A percentile compares a stretch with the other conserved stretches of the same genome.
These are phyloP conservation scores for Colletotrichum acutatum DNA, from an alignment of 2,329 filamentous ascomycete genomes.

Conservation along the genomic window DNA sequence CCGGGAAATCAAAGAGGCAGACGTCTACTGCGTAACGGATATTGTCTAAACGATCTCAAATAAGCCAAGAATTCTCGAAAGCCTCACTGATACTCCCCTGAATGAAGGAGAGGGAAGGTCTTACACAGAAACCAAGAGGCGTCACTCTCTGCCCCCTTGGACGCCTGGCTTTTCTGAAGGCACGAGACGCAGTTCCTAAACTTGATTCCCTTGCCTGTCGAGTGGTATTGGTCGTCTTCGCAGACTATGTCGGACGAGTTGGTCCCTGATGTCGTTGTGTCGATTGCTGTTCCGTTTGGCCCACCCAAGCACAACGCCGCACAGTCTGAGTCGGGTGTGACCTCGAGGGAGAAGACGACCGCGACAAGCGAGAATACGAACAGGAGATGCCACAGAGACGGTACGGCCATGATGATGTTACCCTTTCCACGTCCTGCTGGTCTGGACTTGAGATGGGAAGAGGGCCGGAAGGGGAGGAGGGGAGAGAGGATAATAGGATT, in stretches of 20 bases:
- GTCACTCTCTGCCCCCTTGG: conserved; percentile 53
- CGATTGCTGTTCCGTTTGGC: conserved; percentile 44
- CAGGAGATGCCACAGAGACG: neutral
- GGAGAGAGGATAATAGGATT: neutral
- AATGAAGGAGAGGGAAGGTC: conserved; percentile 26
- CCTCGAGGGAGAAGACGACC: conserved; percentile 49
- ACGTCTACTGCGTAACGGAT: conserved; percentile 59
- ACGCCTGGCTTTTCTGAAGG: conserved; percentile 56
- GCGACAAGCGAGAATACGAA: conserved; percentile 35
- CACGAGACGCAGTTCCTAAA: conserved; percentile 60
- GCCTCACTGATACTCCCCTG: neutral
- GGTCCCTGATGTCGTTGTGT: conserved; percentile 52
- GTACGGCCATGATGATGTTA: neutral
- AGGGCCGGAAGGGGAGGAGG: neutral
- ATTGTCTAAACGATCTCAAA: conserved; percentile 53
- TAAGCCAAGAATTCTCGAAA: neutral
- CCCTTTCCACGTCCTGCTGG: neutral
- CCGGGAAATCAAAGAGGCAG: conserved; percentile 55
- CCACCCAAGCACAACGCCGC: conserved; percentile 58
- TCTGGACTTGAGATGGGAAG: neutral
- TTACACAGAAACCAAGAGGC: conserved; percentile 60
- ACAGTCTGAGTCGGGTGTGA: conserved; percentile 63
- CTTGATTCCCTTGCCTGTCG: conserved; percentile 52
- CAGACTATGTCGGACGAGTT: conserved; percentile 60
- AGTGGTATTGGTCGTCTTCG: conserved; percentile 52